These are phyloP conservation scores for Knoxia roxburghii DNA, from an alignment of 257 asterid genomes.

Conservation along the genomic window DNA sequence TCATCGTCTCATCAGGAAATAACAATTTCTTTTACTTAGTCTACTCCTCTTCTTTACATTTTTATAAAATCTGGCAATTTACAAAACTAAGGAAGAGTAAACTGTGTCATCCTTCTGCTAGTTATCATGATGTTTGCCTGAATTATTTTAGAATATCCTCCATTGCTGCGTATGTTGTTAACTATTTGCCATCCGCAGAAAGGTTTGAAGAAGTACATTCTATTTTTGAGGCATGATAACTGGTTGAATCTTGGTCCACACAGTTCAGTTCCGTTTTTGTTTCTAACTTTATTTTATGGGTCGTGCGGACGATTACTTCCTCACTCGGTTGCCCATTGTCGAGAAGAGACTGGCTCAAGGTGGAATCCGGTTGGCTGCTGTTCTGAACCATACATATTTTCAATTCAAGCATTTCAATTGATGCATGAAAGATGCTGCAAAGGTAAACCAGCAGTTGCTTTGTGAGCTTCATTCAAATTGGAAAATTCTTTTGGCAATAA, in stretches of 20 bases:
- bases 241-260: not conserved
- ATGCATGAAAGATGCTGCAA: conserved; percentile 26
- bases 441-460: not conserved
- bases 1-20: not conserved
- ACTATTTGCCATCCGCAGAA: not conserved
- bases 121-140: not conserved
- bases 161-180: not conserved
- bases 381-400: conserved; percentile 67
- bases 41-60: not conserved
- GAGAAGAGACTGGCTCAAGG: conserved; percentile 71
- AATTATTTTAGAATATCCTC: not conserved
- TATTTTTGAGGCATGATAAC: too few relatives aligned
- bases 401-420: conserved; percentile 30
- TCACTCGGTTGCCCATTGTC: conserved; percentile 74
- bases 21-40: not conserved
- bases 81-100: not conserved
- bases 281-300: not conserved
- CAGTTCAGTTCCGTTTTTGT: not conserved
- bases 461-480: conserved; percentile 1
- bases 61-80: not conserved
- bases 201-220: too few relatives aligned
- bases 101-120: not conserved
- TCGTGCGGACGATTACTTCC: conserved; percentile 66
- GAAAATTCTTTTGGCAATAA: not conserved
- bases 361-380: conserved; percentile 85